phyloP scores from a whole-genome alignment of 2,329 filamentous ascomycete species.

The Penicillium sp. region DNA sequence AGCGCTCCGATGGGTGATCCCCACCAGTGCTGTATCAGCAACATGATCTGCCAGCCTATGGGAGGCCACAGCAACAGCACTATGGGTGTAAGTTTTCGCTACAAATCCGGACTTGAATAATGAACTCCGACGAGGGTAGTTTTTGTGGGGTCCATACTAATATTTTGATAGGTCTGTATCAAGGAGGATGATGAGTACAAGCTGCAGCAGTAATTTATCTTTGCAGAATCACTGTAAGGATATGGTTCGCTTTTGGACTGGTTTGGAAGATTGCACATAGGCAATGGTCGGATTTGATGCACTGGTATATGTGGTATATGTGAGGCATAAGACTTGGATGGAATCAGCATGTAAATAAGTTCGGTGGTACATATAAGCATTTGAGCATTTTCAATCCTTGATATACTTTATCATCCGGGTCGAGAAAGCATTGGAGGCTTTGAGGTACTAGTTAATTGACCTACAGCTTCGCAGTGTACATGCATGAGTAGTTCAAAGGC shows the following conservation, averaged over 20 bases:
- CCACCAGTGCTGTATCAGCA: not conserved
- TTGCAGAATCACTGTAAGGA: not conserved
- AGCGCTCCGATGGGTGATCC: not conserved
- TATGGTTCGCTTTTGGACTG: not conserved
- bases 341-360: not conserved
- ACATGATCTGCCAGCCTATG: not conserved
- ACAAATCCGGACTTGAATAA: not conserved
- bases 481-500: no score
- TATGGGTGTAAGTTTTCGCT: constrained; percentile 1
- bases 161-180: not conserved
- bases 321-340: not conserved
- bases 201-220: not conserved
- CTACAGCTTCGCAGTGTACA: no score
- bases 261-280: not conserved
- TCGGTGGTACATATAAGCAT: not conserved
- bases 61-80: not conserved
- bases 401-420: no score
- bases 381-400: not conserved
- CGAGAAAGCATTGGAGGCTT: no score
- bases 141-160: not conserved
- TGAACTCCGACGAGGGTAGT: not conserved
- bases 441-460: no score
- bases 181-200: not conserved
- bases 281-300: not conserved
- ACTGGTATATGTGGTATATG: no score